Base-by-base conservation (phyloP, 257 asterid genomes). In the Salvia rosmarinus region DNA sequence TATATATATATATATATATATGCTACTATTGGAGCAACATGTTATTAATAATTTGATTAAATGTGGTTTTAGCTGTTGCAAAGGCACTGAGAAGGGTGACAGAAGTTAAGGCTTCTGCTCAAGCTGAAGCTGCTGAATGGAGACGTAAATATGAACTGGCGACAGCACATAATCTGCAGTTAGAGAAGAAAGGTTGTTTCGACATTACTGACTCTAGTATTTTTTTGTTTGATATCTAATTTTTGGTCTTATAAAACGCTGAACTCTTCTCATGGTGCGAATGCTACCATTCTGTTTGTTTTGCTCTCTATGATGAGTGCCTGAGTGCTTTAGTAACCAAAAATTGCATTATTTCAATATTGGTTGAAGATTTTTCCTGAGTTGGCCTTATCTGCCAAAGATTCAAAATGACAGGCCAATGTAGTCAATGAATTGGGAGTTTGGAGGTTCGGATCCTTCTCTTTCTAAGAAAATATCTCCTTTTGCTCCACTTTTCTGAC, bases 111-210 rank as follows among this genome's bases (percentile, higher is more conserved):
- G 96, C 96, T 46, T 79, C 90, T 75, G 96, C 96, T 67, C 92
- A 85, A 82, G 98, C 96, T 58, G 98, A 92, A 86, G 96, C 96
- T 55, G 89, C 96, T 51, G 96, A 89, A 77, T 92, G 98, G 98
- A 92, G 88, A 83, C 96, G 96, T 17, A 92, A 81, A 75, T 92
- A 88, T 80, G 98, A 92, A 83, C 71, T 89, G 77, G 92, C 91
- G 81, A 86, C 79, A 84, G 80, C 70, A 25, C 94, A 85, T 5
- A 89, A 84, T 80, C 61, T 70, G 82, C 89, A 79, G 72, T 84
- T 88, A 70, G 95, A 90, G 83, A 71, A 79, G 64, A 80, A 73
- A 80, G 96, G 96, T 90, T 67, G 50, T 39, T 58, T 47, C 64
- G n/a, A 6, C 21, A 13, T 21, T 43, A 59, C 42, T 10, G 9